Conservation (phyloP, 2,329 filamentous ascomycete species). For the Colletotrichum sidae region DNA sequence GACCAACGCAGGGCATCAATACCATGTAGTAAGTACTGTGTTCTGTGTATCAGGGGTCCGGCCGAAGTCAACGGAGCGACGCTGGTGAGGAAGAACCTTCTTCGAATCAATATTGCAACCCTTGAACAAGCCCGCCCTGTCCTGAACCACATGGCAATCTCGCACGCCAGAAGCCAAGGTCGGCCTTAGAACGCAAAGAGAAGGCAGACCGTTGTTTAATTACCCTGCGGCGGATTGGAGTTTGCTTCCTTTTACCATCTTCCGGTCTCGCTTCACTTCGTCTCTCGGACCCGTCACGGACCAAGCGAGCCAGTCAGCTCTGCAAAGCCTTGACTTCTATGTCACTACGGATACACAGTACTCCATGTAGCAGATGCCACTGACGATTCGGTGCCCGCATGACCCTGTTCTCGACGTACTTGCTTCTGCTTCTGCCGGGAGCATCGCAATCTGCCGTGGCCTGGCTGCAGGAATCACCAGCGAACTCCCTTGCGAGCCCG, state of each 20-base stretch:
- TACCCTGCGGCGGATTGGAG: constrained; percentile 4
- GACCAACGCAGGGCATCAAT: not conserved
- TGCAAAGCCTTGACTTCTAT: constrained; percentile 2
- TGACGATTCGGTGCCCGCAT: constrained; percentile 3
- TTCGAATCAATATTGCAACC: constrained; percentile 37
- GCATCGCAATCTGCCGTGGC: constrained; percentile 21
- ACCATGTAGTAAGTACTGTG: no score
- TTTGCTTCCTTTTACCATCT: constrained; percentile 2
- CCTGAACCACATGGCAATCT: constrained; percentile 36
- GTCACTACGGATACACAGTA: no score
- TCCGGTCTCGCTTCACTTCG: not conserved
- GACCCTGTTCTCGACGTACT: not conserved
- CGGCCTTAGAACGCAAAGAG: constrained; percentile 2
- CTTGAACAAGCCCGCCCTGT: constrained; percentile 19
- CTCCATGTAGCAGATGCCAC: constrained; percentile 1
- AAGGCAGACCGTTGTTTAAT: constrained; percentile 12
- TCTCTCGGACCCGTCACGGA: constrained; percentile 1
- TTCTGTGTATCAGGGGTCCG: constrained; percentile 5
- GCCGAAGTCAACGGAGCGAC: constrained; percentile 13
- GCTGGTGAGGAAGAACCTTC: constrained; percentile 33
- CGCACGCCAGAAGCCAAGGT: constrained; percentile 20
- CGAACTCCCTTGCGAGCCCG: constrained; percentile 11
- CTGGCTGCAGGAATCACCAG: constrained; percentile 8
- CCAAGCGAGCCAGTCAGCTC: constrained; percentile 7
- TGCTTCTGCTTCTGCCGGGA: constrained; percentile 17